phyloP scores from a whole-genome alignment of 2,329 filamentous ascomycete genomes.

The Celoporthe dispersa region DNA sequence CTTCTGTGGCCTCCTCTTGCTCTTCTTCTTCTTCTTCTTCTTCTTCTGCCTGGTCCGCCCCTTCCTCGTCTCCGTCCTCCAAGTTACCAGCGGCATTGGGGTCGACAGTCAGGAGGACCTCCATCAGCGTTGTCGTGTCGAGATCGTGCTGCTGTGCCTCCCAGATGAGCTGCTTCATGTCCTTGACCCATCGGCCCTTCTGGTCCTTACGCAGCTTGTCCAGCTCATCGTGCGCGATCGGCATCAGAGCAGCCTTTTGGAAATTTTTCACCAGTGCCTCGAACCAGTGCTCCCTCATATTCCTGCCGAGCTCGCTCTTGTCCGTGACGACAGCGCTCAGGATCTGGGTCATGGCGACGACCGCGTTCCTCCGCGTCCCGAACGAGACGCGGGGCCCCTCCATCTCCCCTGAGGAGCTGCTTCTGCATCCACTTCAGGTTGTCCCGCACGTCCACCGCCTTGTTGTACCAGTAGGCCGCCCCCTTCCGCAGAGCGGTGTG shows the following conservation, averaged over 20 bases:
- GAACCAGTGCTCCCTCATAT: slow-evolving; percentile 14
- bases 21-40: no score
- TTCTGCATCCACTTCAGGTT: slow-evolving; percentile 20
- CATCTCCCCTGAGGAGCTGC: slow-evolving; percentile 17
- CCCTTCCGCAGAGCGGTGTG: slow-evolving; percentile 5
- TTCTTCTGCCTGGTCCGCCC: not conserved
- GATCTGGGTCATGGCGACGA: slow-evolving; percentile 16
- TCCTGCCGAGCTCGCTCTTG: slow-evolving; percentile 4
- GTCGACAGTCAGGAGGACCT: not conserved
- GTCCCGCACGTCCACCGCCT: slow-evolving; percentile 9
- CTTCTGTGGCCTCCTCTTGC: not conserved
- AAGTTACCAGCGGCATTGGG: not conserved
- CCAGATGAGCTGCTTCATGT: not conserved
- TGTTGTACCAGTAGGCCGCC: slow-evolving; percentile 5
- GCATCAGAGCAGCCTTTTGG: not conserved
- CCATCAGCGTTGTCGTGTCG: not conserved
- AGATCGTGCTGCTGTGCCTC: not conserved
- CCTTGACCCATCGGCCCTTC: slow-evolving; percentile 1
- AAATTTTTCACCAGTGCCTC: not conserved
- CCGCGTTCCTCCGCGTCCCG: slow-evolving; percentile 20
- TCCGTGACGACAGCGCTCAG: slow-evolving; percentile 4
- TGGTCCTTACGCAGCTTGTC: slow-evolving; percentile 3
- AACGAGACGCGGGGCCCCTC: not conserved
- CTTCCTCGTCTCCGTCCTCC: not conserved
- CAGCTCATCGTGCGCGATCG: not conserved